phyloP scores from a whole-genome alignment of 805 yeast genomes.

The Tetrapisispora iriomotensis region DNA sequence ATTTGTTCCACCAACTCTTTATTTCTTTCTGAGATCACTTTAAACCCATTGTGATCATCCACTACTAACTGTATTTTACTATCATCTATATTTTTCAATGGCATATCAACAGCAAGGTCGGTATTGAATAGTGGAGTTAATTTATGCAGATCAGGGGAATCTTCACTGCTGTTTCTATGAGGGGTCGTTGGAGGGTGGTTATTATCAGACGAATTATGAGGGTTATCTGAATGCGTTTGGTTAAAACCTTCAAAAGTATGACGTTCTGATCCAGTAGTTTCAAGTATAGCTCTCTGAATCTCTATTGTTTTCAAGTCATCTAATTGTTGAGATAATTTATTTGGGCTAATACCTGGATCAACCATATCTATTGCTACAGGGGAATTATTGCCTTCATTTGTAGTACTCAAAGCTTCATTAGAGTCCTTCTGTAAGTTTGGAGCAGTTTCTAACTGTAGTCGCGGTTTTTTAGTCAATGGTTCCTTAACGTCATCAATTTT shows the following conservation, averaged over 20 bases:
- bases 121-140: conserved; percentile 14
- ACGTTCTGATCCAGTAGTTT: background rate
- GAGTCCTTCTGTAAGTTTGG: conserved; percentile 9
- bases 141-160: conserved; percentile 9
- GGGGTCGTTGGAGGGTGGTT: conserved; percentile 3
- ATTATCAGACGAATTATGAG: background rate
- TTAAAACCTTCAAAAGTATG: background rate
- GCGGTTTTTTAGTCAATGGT: conserved; percentile 12
- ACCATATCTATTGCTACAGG: conserved; percentile 25
- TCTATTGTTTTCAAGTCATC: conserved; percentile 2
- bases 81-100: conserved; percentile 12
- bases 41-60: conserved; percentile 6
- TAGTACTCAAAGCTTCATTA: conserved; percentile 3
- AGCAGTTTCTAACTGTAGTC: conserved; percentile 11
- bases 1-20: conserved; percentile 15
- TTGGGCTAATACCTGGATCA: conserved; percentile 7
- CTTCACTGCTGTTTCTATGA: background rate
- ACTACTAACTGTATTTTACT: conserved; percentile 8
- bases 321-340: background rate
- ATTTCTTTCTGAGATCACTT: conserved; percentile 13
- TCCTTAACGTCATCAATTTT: conserved; percentile 3
- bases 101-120: conserved; percentile 1
- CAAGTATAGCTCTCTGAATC: conserved; percentile 4
- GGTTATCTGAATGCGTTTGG: background rate
- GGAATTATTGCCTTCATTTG: conserved; percentile 6